Evolutionary conservation across 805 yeast species (phyloP), one percentile per base, ranked within the genome.

Genomic region (Debaryomyces castellii): DNA sequence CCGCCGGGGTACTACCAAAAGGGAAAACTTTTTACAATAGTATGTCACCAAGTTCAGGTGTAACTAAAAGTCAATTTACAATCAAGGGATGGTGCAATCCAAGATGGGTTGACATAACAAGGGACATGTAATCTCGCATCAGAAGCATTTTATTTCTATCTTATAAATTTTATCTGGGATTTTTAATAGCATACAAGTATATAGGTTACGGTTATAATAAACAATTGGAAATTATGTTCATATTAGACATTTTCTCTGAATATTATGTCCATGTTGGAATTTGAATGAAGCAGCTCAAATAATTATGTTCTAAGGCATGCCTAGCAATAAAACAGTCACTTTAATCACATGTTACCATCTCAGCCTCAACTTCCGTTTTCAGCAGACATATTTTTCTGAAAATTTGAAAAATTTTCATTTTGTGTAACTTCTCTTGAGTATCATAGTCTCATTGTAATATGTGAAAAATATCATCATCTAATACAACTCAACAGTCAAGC

Each of bases 71-170:
- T 28, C 82, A 78, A 51, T 78, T 69, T 50, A 76, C 81, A 11
- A 76, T 73, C 14, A 75, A 72, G 51, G 80, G 80, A 5, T 77
- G 81, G 80, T 64, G 67, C 46, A 71, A 77, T 50, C 56, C 67
- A 42, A 54, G 79, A 43, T 77, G 81, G 81, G 41, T 69, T 23
- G 49, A 49, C 27, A 30, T 41, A 37, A 37, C 43, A 14, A 38
- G 40, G 22, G 46, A 43, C n/a, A 14, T 16, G 10, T 10, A 30
- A n/a, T 2, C 4, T 12, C 14, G 2, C 12, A 9, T 6, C 22
- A 34, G 18, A 20, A 14, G 16, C 38, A 35, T 35, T 35, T 35
- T 20, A 35, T 20, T 35, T 35, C 23, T 35, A n/a, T 11, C 14
- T 20, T 17, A 35, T 11, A 18, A 18, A n/a, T 5, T 21, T 35